Evolutionary conservation across 495 filamentous ascomycete species (phyloP).

Genomic region (Hypoxylon lenormandii): DNA sequence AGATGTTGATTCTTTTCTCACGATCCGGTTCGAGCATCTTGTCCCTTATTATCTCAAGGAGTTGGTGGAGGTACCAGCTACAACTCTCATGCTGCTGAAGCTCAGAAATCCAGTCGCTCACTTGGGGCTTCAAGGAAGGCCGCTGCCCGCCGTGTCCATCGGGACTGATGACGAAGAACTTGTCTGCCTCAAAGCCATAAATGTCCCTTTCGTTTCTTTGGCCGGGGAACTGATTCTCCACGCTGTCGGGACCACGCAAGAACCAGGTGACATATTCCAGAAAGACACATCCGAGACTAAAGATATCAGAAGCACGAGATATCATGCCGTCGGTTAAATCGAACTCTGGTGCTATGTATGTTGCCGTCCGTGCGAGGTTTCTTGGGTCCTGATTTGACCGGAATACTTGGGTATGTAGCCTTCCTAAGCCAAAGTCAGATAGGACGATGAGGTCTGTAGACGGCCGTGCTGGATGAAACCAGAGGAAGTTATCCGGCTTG

Average conservation of each 20-base stretch:
- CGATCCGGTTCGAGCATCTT: slow-evolving; percentile 35
- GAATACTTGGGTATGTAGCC: slow-evolving; percentile 34
- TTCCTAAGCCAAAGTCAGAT: slow-evolving; percentile 39
- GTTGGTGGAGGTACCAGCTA: slow-evolving; percentile 29
- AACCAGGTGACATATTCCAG: slow-evolving; percentile 38
- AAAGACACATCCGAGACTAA: slow-evolving; percentile 40
- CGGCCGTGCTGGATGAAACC: slow-evolving; percentile 37
- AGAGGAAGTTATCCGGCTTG: slow-evolving; percentile 57
- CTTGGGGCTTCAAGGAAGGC: slow-evolving; percentile 21
- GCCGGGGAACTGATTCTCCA: slow-evolving; percentile 12
- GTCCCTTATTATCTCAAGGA: slow-evolving; percentile 37
- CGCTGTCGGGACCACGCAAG: slow-evolving; percentile 18
- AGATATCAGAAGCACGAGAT: slow-evolving; percentile 41
- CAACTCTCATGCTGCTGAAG: slow-evolving; percentile 24
- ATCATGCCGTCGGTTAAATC: slow-evolving; percentile 18
- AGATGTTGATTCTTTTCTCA: slow-evolving; percentile 9
- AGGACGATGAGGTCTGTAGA: slow-evolving; percentile 1
- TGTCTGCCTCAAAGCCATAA: slow-evolving; percentile 24
- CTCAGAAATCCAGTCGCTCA: slow-evolving; percentile 17
- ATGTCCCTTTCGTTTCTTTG: slow-evolving; percentile 9
- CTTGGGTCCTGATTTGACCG: slow-evolving; percentile 34
- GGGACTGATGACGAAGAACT: slow-evolving; percentile 26
- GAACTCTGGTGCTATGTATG: slow-evolving; percentile 40
- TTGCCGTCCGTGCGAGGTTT: slow-evolving; percentile 12
- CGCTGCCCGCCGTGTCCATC: slow-evolving; percentile 2